phyloP scores from a whole-genome alignment of 495 filamentous ascomycete genomes.

The Aspergillus haitiensis region DNA sequence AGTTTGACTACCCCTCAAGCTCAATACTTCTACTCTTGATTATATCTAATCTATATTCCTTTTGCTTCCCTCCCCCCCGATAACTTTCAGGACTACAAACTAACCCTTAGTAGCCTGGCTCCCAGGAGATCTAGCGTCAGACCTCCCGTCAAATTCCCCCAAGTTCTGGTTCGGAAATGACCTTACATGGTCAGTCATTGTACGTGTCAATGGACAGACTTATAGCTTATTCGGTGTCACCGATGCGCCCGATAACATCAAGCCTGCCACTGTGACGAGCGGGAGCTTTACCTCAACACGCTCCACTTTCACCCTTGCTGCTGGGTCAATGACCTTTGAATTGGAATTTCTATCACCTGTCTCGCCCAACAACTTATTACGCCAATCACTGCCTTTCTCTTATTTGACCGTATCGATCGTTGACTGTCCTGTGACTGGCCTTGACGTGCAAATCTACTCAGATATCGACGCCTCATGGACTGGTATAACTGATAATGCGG shows the following conservation, averaged over 20 bases:
- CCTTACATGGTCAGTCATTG: constrained; percentile 45
- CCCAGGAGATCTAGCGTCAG: constrained; percentile 35
- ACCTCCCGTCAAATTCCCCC: constrained; percentile 35
- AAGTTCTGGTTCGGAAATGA: constrained; percentile 49
- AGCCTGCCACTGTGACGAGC: constrained; percentile 33
- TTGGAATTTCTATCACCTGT: constrained; percentile 75
- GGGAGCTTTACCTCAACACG: constrained; percentile 45
- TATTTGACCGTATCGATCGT: constrained; percentile 69
- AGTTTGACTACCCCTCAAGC: constrained; percentile 5
- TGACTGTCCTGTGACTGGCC: constrained; percentile 19
- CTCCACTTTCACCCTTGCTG: constrained; percentile 38
- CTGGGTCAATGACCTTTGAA: constrained; percentile 34
- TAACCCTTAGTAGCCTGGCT: constrained; percentile 40
- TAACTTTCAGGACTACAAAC: not conserved
- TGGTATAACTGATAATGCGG: constrained; percentile 34
- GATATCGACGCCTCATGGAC: constrained; percentile 49
- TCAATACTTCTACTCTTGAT: not conserved
- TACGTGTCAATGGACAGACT: constrained; percentile 40
- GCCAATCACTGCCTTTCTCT: constrained; percentile 75
- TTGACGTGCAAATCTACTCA: constrained; percentile 41
- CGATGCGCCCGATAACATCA: constrained; percentile 21
- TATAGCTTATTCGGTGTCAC: constrained; percentile 49
- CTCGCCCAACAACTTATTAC: constrained; percentile 72
- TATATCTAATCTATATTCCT: no score
- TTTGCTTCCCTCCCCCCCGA: not conserved